Conservation (phyloP, 441 rosid genomes). For the Aleurites moluccanus region DNA sequence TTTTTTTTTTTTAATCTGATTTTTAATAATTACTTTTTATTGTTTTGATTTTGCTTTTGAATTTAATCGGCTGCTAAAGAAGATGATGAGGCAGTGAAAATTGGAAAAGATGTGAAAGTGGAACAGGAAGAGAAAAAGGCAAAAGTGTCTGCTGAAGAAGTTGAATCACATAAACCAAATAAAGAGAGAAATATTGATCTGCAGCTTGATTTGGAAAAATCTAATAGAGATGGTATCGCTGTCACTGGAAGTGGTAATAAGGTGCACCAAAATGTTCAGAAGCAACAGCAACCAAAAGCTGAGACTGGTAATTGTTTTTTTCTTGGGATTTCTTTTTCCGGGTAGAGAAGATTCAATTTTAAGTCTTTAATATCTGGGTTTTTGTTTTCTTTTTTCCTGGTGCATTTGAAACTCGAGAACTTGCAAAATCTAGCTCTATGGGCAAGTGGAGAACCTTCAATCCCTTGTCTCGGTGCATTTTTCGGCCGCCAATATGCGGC, state of each 20-base stretch:
- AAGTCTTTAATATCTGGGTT: too few species aligned
- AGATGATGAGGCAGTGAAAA: conserved; percentile 39
- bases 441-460: conserved; percentile 21
- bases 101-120: conserved; percentile 34
- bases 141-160: conserved; percentile 34
- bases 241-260: conserved; percentile 38
- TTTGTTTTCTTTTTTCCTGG: too few species aligned
- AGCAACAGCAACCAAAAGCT: conserved; percentile 40
- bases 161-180: conserved; percentile 47
- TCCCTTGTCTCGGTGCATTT: conserved; percentile 22
- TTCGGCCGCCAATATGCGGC: conserved; percentile 28
- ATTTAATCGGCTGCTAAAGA: conserved; percentile 51
- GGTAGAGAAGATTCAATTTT: neutral
- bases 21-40: too few species aligned
- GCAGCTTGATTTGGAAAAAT: conserved; percentile 73
- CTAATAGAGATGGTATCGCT: conserved; percentile 48
- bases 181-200: conserved; percentile 63
- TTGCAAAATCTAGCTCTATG: conserved; percentile 27
- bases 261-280: conserved; percentile 42
- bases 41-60: too few species aligned
- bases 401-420: conserved; percentile 25
- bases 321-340: neutral
- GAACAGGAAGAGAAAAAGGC: conserved; percentile 52
- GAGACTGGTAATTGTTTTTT: conserved; percentile 51
- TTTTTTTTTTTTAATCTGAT: too few species aligned